Percentiles rank a stretch among this genome's conserved stretches.
Evolutionary conservation across 2,329 filamentous ascomycete genomes (phyloP).

Genomic region (Byssothecium circinans): DNA sequence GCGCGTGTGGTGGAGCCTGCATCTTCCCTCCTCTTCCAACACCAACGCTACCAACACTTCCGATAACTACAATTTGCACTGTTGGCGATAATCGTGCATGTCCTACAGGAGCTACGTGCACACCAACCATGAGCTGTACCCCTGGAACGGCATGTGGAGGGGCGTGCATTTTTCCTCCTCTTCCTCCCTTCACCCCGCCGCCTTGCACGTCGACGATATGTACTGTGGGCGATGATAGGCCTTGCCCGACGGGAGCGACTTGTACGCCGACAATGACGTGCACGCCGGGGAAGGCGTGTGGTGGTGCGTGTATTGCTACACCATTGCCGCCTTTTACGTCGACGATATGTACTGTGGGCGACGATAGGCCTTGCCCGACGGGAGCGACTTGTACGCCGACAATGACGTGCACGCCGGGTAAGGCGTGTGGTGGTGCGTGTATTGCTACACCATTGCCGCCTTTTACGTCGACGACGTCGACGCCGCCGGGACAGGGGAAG

Average conservation of each 20-base stretch:
- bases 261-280: conserved; percentile 15
- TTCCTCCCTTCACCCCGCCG: too few species aligned
- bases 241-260: conserved; percentile 3
- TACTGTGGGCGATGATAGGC: conserved; percentile 11
- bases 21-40: too few species aligned
- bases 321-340: background rate
- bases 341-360: conserved; percentile 8
- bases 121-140: conserved; percentile 5
- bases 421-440: background rate
- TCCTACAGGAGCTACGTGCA: background rate
- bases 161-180: background rate
- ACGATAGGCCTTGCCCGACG: conserved; percentile 3
- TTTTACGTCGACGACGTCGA: background rate
- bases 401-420: background rate
- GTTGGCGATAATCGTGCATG: conserved; percentile 8
- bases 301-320: background rate
- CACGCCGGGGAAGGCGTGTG: conserved; percentile 11
- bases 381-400: conserved; percentile 7
- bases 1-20: conserved; percentile 6
- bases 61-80: conserved; percentile 4
- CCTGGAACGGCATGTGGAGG: background rate
- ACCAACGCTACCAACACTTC: too few species aligned
- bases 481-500: background rate
- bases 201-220: conserved; percentile 2
- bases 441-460: background rate